Evolutionary conservation across 1,284 basidiomycete species (phyloP), one percentile per base, ranked within the genome.

Genomic region (Leccinum pseudoinsigne): DNA sequence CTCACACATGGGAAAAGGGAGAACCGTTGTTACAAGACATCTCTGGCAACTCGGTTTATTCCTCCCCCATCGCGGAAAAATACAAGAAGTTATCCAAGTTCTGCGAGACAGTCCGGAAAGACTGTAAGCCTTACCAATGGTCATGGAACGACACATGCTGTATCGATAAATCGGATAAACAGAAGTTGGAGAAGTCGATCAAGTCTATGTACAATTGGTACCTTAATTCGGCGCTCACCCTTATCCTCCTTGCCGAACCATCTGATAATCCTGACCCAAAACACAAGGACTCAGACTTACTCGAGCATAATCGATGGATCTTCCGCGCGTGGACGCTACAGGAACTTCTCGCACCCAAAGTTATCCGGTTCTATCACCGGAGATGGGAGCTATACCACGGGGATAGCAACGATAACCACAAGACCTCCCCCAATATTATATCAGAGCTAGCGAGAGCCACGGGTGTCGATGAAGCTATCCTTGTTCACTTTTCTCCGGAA

Each of bases 141-240:
- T 12, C 54, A 16, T 67, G 66, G 66, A 66, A 61, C 14, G 66
- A 67, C 3, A 67, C 66, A 0, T 67, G 66, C 23, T 68, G 66
- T 26, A 67, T 67, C 23, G 8, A 67, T 12, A 67, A 67, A 21
- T 7, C 6, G 1, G 56, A 42, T 4, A 38, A 38, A 40, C 38
- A 12, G 18, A 47, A 47, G 7, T 55, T 42, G n/a, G 16, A 58
- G 12, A 60, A 57, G 50, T 67, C 66, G 2, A 66, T 67, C 14
- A 64, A 58, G 3, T 71, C 31, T 16, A 68, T 68, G 69, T 71
- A 67, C 61, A 64, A 61, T 26, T 69, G 69, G 68, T 68, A 71
- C 53, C 16, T 34, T n/a, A 40, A 58, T 21, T 71, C 68, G 5
- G 60, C 67, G 1, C 51, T 68, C 47, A 68, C 69, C 1, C 57